Percentiles rank a stretch among this genome's conserved stretches.
These are phyloP conservation scores for Ogataea nitratoaversa DNA, from an alignment of 805 yeast genomes.

Conservation along the genomic window DNA sequence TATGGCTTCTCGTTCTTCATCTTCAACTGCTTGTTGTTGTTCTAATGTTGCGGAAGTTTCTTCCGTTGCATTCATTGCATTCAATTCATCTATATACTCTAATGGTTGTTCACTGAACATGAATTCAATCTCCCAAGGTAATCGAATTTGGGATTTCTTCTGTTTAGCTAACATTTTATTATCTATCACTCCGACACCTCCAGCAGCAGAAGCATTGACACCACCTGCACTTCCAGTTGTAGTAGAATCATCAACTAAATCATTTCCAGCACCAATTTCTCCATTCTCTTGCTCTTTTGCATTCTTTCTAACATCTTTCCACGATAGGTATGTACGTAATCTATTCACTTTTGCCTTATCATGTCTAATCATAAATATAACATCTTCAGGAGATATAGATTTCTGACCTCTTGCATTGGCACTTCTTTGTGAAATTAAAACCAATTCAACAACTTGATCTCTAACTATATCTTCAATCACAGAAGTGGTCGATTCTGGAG, in stretches of 20 bases:
- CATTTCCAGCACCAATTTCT: constrained; percentile 35
- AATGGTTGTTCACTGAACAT: constrained; percentile 91
- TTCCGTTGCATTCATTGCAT: constrained; percentile 43
- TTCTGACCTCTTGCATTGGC: constrained; percentile 79
- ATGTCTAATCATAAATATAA: constrained; percentile 86
- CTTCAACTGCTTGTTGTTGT: constrained; percentile 42
- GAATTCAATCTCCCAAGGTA: constrained; percentile 94
- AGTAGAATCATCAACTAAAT: constrained; percentile 28
- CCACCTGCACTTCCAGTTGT: constrained; percentile 19
- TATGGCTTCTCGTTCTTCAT: constrained; percentile 86
- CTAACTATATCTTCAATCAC: constrained; percentile 92
- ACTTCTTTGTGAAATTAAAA: constrained; percentile 68
- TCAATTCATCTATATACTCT: constrained; percentile 53
- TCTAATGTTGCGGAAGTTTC: constrained; percentile 6
- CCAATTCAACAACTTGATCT: constrained; percentile 87
- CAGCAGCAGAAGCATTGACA: constrained; percentile 35
- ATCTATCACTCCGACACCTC: constrained; percentile 34
- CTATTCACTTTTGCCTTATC: constrained; percentile 93
- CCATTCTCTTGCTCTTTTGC: constrained; percentile 58
- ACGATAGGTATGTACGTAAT: constrained; percentile 82
- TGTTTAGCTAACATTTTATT: constrained; percentile 47
- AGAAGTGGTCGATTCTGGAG: constrained; percentile 89
- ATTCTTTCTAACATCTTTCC: constrained; percentile 94
- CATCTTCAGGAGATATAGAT: constrained; percentile 86
- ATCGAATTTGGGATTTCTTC: constrained; percentile 72